Base-by-base conservation (phyloP, 805 yeast genomes). In the Tetrapisispora iriomotensis region DNA sequence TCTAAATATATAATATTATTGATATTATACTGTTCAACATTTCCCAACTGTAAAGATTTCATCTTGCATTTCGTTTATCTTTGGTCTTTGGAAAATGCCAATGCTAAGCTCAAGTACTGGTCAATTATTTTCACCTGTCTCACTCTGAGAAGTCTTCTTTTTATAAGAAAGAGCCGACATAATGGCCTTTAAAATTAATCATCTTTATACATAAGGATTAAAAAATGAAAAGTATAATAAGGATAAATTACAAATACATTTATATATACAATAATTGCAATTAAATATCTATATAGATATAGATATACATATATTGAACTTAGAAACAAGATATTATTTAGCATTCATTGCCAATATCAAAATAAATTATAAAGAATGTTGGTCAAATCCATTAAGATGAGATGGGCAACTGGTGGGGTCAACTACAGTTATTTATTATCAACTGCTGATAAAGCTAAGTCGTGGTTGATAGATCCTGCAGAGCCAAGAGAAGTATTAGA, bases 381-480 rank as follows among this genome's bases (percentile, higher is more conserved):
- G 50, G 72, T 92, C 41, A 71, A 75, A 49, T 64, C 81, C 23
- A 75, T 92, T 49, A 88, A 90, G 39, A 88, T 88, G 95, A 75
- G 96, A 61, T 90, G 97, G 96, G 85, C 90, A 39, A 58, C 76
- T 20, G 95, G 96, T 39, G 92, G 90, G 56, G 63, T 52, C 45
- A 92, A 92, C 66, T 92, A 88, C 63, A 72, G 88, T 50, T 92
- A 92, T 58, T 59, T 88, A 8, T 57, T 92, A 24, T 70, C 75
- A 15, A 57, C 53, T 8, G 50, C 64, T 7, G 96, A 88, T 61
- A 74, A 73, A 19, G 13, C 37, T 1, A 33, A 39, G 15, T 75
- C 95, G 5, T 83, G 95, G 80, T 50, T 92, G 25, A 80, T 92
- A 46, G 98, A 92, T 53, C 95, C 97, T 2, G 97, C 97, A 1